Percentiles rank a stretch among this genome's conserved stretches.
Evolutionary conservation across 2,329 filamentous ascomycete species (phyloP).

Genomic region (Ceratocystis cubensis): DNA sequence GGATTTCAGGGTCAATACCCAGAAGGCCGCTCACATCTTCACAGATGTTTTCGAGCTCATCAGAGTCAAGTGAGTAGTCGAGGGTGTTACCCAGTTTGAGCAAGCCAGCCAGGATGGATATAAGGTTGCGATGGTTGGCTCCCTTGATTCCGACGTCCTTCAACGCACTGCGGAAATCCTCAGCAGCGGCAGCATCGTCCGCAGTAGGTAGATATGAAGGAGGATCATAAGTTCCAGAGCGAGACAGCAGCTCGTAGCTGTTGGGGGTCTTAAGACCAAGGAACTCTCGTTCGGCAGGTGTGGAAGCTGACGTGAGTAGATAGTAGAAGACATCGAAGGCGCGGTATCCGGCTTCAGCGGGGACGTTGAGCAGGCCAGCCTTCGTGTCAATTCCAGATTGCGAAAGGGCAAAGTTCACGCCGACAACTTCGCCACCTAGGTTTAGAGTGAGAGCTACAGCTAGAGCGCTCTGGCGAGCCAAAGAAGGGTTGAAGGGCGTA

Average conservation of each 20-base stretch:
- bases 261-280: slow-evolving; percentile 66
- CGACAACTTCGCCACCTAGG: slow-evolving; percentile 64
- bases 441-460: slow-evolving; percentile 72
- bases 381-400: slow-evolving; percentile 77
- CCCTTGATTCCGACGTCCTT: slow-evolving; percentile 94
- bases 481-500: slow-evolving; percentile 79
- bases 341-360: slow-evolving; percentile 66
- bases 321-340: slow-evolving; percentile 99
- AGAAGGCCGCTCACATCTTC: slow-evolving; percentile 81
- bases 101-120: slow-evolving; percentile 73
- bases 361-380: slow-evolving; percentile 68
- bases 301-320: slow-evolving; percentile 80
- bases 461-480: slow-evolving; percentile 66
- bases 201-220: slow-evolving; percentile 83
- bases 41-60: slow-evolving; percentile 71
- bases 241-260: slow-evolving; percentile 64
- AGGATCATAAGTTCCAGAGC: slow-evolving; percentile 72
- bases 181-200: slow-evolving; percentile 82
- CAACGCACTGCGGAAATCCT: slow-evolving; percentile 77
- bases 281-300: slow-evolving; percentile 77
- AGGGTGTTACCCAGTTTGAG: slow-evolving; percentile 86
- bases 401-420: slow-evolving; percentile 64
- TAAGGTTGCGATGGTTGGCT: slow-evolving; percentile 63
- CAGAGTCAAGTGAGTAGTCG: slow-evolving; percentile 72
- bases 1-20: slow-evolving; percentile 72